Conservation (phyloP, 495 filamentous ascomycete genomes). For the Neurospora pannonica region DNA sequence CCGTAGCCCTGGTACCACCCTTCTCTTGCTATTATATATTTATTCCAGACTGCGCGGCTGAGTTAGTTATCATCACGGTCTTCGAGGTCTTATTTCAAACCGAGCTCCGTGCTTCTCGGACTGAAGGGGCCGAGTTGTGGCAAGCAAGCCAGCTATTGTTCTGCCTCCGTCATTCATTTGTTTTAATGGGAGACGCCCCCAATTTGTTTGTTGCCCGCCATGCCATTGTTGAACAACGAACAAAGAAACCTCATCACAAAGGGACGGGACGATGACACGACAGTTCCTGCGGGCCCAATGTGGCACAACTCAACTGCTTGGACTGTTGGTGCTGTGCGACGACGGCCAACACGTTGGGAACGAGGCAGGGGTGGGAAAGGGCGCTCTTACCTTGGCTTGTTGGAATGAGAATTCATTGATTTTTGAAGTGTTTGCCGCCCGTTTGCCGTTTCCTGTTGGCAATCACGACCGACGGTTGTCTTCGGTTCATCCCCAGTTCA, state of each 20-base stretch:
- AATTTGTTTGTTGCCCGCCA: background rate
- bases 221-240: background rate
- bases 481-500: background rate
- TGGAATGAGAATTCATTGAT: background rate
- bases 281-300: background rate
- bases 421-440: background rate
- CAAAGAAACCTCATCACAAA: background rate
- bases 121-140: background rate
- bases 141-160: background rate
- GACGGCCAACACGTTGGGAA: background rate
- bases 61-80: background rate
- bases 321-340: background rate
- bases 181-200: too few species aligned
- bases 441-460: background rate
- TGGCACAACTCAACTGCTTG: background rate
- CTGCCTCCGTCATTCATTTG: too few species aligned
- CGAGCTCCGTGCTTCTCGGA: background rate
- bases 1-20: too few species aligned
- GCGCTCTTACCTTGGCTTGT: background rate
- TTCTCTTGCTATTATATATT: background rate
- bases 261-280: background rate
- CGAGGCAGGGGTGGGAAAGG: background rate
- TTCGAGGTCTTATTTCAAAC: background rate
- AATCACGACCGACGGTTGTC: background rate
- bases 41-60: background rate